A percentile compares a stretch with the other conserved stretches of the same genome.
phyloP scores from a whole-genome alignment of 2,329 filamentous ascomycete species.

The Epichloe glyceriae region DNA sequence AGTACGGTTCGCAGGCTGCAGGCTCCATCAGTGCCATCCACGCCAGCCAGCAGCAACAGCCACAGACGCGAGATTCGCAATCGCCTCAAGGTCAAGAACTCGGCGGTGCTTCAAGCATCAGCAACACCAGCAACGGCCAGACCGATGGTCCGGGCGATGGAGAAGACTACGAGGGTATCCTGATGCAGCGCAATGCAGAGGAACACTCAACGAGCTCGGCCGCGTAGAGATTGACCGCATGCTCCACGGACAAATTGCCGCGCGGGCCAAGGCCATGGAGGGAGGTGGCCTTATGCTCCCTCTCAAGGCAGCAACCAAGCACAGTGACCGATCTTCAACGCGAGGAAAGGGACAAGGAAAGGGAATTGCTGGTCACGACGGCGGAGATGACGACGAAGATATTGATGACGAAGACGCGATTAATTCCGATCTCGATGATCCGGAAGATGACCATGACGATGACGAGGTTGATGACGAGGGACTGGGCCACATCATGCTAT shows the following conservation, averaged over 20 bases:
- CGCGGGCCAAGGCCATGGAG: conserved; percentile 55
- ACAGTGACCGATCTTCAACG: conserved; percentile 8
- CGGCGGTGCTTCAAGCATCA: conserved; percentile 10
- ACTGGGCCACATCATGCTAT: conserved; percentile 85
- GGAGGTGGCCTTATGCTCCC: conserved; percentile 66
- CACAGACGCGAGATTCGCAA: conserved; percentile 16
- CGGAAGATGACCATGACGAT: conserved; percentile 72
- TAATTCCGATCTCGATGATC: conserved; percentile 94
- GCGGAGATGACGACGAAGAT: conserved; percentile 46
- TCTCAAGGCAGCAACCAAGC: conserved; percentile 40
- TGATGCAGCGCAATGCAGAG: conserved; percentile 42
- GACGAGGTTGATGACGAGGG: conserved; percentile 81
- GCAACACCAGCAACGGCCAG: conserved; percentile 37
- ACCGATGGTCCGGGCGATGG: conserved; percentile 58
- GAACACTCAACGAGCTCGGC: conserved; percentile 41
- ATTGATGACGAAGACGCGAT: conserved; percentile 84
- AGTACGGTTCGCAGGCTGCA: conserved; percentile 51
- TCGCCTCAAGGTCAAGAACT: conserved; percentile 14
- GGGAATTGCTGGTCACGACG: conserved; percentile 44
- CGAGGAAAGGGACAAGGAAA: conserved; percentile 13
- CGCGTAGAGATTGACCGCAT: conserved; percentile 53
- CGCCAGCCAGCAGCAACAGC: conserved; percentile 22
- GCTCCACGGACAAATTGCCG: conserved; percentile 55
- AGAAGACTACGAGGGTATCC: conserved; percentile 43
- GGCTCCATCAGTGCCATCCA: conserved; percentile 54